Base-by-base conservation (phyloP, 192 early-diverging fungal genomes). In the Linnemannia zychae region DNA sequence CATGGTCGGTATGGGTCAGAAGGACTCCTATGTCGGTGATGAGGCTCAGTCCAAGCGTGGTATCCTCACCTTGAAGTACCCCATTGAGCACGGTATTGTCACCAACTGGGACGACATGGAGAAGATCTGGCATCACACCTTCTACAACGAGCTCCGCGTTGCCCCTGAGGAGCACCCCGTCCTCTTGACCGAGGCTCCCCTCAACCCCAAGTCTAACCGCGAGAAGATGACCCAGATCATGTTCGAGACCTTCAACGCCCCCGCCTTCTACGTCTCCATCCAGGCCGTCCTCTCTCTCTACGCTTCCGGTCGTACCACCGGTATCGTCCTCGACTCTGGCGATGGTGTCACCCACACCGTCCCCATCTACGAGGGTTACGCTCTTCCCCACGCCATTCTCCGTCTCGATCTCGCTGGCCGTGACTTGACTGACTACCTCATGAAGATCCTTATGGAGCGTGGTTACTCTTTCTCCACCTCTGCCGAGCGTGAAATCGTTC, bases 151-250 rank as follows among this genome's bases (percentile, higher is more conserved):
- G 90, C 93, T 99, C 82, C 97, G 97, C 90, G 96, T 98, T 75
- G 97, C 97, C 57, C 97, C 98, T 76, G 98, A 99, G 89, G 96
- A 98, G 90, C 97, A 99, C 92, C 97, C 97, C 48, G 96, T 98
- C n/a, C 91, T 99, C 79, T 92, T 99, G 72, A 99, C 97, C 71
- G 98, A 99, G 90, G 96, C 98, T 72, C 97, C 97, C 36, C 93
- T 98, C 80, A 99, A 99, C 94, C 97, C 97, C 87, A 98, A 98
- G 93, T 94, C 93, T 84, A 99, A 99, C 93, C 96, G 98, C 87
- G 98, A 98, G 88, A 98, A 98, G 94, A 99, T 98, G 97, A 96
- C 96, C 79, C 97, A 99, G 91, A 98, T 99, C 88, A 98, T 98
- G 97, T 99, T 99, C 83, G 98, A 99, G 92, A 96, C 97, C 82